Conservation (phyloP, 345 rosid genomes). For the Odontarrhena argentea region DNA sequence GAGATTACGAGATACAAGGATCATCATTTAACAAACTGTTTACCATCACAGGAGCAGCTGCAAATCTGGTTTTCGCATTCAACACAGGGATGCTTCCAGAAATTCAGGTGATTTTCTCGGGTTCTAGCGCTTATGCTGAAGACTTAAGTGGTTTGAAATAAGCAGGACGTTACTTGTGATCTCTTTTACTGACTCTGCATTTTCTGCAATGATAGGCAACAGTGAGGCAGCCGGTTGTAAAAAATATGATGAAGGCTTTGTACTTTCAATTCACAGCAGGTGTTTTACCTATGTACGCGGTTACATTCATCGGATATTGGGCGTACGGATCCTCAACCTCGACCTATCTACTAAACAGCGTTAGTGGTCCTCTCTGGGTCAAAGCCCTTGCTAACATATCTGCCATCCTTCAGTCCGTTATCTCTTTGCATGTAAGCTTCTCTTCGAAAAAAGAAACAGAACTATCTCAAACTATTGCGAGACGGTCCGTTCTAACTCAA, state of each 20-base stretch:
- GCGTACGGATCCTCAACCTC: constrained; percentile 87
- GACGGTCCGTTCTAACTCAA: neutral
- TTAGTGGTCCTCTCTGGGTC: constrained; percentile 79
- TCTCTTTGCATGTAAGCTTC: constrained; percentile 71
- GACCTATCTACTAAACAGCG: constrained; percentile 67
- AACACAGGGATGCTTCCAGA: constrained; percentile 99
- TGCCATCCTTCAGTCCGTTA: constrained; percentile 84
- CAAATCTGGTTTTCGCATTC: constrained; percentile 83
- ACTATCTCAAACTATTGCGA: neutral
- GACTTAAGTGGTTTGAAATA: too few species aligned
- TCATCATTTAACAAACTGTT: constrained; percentile 53
- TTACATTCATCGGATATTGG: constrained; percentile 85
- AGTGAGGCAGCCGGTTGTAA: constrained; percentile 72
- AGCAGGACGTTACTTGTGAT: too few species aligned
- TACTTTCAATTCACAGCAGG: constrained; percentile 84
- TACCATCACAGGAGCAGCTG: constrained; percentile 75
- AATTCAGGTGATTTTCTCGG: constrained; percentile 46
- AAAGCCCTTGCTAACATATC: constrained; percentile 74
- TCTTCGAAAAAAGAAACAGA: neutral
- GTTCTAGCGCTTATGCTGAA: too few species aligned
- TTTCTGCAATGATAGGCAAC: constrained; percentile 60
- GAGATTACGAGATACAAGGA: constrained; percentile 76
- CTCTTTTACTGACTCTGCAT: neutral
- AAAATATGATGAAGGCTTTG: constrained; percentile 83
- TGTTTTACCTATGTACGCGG: constrained; percentile 68